Evolutionary conservation across 1,139 yeast genomes (phyloP).

Genomic region (Hyphopichia fennica): DNA sequence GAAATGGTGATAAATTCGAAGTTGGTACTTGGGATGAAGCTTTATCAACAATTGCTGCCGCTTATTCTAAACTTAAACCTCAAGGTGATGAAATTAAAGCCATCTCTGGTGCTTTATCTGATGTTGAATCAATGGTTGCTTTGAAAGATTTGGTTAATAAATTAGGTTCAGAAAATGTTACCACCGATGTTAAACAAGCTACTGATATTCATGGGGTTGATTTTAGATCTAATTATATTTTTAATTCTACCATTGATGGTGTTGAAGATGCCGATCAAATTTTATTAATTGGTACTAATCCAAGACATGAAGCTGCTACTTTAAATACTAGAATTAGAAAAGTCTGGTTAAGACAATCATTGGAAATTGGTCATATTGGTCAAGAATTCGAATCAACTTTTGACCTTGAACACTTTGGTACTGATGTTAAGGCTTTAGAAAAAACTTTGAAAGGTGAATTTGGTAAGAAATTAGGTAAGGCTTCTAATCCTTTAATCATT

Average conservation of each 20-base stretch:
- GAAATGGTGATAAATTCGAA: conserved; percentile 69
- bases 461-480: conserved; percentile 67
- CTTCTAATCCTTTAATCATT: conserved; percentile 76
- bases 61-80: conserved; percentile 59
- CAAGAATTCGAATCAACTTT: conserved; percentile 78
- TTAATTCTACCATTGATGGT: conserved; percentile 79
- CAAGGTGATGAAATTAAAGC: conserved; percentile 76
- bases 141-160: conserved; percentile 77
- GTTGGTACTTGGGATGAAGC: conserved; percentile 91
- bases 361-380: conserved; percentile 72
- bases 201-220: conserved; percentile 74
- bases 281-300: conserved; percentile 79
- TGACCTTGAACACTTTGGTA: conserved; percentile 64
- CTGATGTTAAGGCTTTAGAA: conserved; percentile 55
- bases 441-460: conserved; percentile 65
- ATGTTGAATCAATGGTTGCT: conserved; percentile 81
- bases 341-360: conserved; percentile 71
- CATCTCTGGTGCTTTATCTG: conserved; percentile 77
- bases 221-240: conserved; percentile 75
- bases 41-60: conserved; percentile 65
- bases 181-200: conserved; percentile 64
- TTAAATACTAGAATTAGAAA: conserved; percentile 83
- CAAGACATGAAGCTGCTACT: conserved; percentile 90
- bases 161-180: conserved; percentile 79
- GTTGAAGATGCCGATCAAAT: conserved; percentile 82